Evolutionary conservation across 495 filamentous ascomycete species (phyloP), one percentile per base, ranked within the genome.

Genomic region (Neurospora pannonica): DNA sequence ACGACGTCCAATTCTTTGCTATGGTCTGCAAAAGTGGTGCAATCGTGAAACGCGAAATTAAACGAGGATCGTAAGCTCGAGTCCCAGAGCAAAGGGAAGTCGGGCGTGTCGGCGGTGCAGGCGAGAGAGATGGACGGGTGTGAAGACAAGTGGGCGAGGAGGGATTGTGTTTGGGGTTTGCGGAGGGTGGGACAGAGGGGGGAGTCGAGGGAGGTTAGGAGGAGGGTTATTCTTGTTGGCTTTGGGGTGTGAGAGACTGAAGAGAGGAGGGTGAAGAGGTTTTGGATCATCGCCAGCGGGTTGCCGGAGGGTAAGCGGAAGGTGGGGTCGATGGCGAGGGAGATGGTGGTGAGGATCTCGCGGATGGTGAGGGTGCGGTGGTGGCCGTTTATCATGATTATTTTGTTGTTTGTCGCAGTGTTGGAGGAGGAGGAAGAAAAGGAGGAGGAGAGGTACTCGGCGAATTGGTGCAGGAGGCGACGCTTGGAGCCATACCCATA

Each of bases 401-500:
- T 93, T 71, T 88, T 89, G 15, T 88, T 85, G 3, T 28, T n/a
- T n/a, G n/a, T n/a, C n/a, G n/a, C n/a, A n/a, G n/a, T n/a, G n/a
- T n/a, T n/a, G n/a, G n/a, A n/a, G n/a, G n/a, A n/a, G n/a, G n/a
- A n/a, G n/a, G n/a, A n/a, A n/a, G 42, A 28, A 38, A 24, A 43
- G n/a, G 70, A 39, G 34, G 76, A 75, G 78, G 93, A 91, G 38
- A 93, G 78, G 83, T 94, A 88, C 62, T 89, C 88, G 1, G 94
- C 94, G 78, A 97, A 98, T 38, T 89, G 83, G 75, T 92, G 88
- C 17, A 95, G 85, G 0, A 98, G 89, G 15, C 84, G 84, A 15
- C 93, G 87, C 79, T 98, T 99, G 46, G 92, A 95, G 7, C 96
- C 96, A 76, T 93, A 98, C 38, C 96, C 96, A 79, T 95, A 97